Conservation (phyloP, 345 rosid genomes). For the Populus euphratica region DNA sequence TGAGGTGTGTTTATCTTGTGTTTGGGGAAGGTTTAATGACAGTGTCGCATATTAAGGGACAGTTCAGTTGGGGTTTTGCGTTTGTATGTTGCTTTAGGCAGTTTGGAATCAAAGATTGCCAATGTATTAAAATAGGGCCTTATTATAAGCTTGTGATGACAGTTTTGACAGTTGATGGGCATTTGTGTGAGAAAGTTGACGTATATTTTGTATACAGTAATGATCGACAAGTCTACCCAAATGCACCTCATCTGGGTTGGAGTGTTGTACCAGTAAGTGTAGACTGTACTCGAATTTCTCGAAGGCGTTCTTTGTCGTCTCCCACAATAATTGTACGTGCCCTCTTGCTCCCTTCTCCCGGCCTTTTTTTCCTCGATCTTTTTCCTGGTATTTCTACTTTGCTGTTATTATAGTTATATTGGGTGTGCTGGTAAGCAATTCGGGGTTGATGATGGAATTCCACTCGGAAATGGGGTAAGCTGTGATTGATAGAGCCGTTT, state of each 20-base stretch:
- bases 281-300: conserved; percentile 13
- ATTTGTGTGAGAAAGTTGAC: conserved; percentile 5
- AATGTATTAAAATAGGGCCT: background rate
- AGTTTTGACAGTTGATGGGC: conserved; percentile 21
- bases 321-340: background rate
- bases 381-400: no score
- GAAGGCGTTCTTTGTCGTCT: conserved; percentile 5
- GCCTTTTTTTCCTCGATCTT: background rate
- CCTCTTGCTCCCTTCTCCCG: background rate
- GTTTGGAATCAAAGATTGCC: conserved; percentile 20
- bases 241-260: conserved; percentile 19
- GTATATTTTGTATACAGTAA: conserved; percentile 19
- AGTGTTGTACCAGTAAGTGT: conserved; percentile 5
- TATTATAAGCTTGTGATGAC: conserved; percentile 17
- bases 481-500: background rate
- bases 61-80: conserved; percentile 8
- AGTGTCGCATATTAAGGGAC: conserved; percentile 14
- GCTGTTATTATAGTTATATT: background rate
- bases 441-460: background rate
- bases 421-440: background rate
- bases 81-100: conserved; percentile 14
- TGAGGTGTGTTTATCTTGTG: conserved; percentile 34
- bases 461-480: background rate
- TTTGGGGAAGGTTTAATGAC: conserved; percentile 14
- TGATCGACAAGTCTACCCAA: conserved; percentile 5